Base-by-base conservation (phyloP, 2,329 filamentous ascomycete species). In the Fusarium sp. region DNA sequence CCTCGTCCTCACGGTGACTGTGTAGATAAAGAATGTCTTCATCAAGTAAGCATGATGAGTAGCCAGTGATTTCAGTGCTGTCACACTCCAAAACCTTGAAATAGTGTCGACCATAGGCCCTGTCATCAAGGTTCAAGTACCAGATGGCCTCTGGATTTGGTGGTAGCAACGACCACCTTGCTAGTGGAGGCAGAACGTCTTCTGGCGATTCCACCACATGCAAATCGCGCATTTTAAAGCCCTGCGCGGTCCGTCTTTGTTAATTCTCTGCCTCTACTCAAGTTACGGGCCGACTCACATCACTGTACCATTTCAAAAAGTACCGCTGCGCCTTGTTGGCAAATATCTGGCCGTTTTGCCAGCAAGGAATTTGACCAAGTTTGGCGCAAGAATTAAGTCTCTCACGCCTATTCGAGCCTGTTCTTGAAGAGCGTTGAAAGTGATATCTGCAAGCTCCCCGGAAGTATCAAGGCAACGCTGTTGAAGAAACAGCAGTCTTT, bases 11-110 rank as follows among this genome's bases (percentile, higher is more conserved):
- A 39, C 41, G 15, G 35, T 68, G 64, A 4, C 33, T 29, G 33
- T 56, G 50, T 5, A 68, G 15, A 25, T 68, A 36, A 6, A 64
- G 39, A 6, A 68, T 57, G n/a, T 68, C 58, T 3, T 52, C 64
- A 12, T 57, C 64, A 6, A 68, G 5, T 15, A 68, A 45, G 25
- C 57, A 68, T 9, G 64, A 50, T 5, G 65, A 68, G 14, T 63
- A 68, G 31, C 45, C 64, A 15, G 33, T 57, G 6, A 68, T 68
- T 4, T 17, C 35, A 25, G 36, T 50, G 12, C 20, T 33, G 4
- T 44, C 45, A 18, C 64, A 63, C 7, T 68, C 35, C 17, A 68
- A 38, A 31, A 12, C 10, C 41, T 62, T 62, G 31, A 67, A 44
- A 35, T 27, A 50, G 7, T 27, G 36, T 13, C n/a, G 5, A 7